Base-by-base conservation (phyloP, 306 rosid species). In the Cicer judaicum region DNA sequence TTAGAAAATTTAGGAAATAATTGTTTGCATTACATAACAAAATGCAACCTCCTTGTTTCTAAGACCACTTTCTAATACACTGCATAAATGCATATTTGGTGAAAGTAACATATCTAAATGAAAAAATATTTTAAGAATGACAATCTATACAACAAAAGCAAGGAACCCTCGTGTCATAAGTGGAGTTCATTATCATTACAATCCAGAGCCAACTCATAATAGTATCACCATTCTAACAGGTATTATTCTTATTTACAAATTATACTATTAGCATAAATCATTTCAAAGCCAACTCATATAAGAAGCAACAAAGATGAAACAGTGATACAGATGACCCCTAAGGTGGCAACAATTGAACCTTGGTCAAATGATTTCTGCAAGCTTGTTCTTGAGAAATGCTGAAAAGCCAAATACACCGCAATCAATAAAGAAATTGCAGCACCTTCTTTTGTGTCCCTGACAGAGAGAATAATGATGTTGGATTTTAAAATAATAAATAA, bases 381-480 rank as follows among this genome's bases (percentile, higher is more conserved):
- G 84, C 81, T 85, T 18, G 82, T 63, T 72, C 96, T 81, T 53
- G 98, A 84, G 91, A 94, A 92, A 89, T 94, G 99, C 82, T 90
- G 98, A 88, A 82, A 94, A 72, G 96, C 98, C 86, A 94, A 50
- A 86, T 92, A 92, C 53, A 82, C 98, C 10, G 87, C 88, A 78
- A 94, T 89, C 65, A 79, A 53, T 78, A 90, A 53, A 49, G 98
- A 84, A 82, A 92, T 21, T 18, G 88, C 79, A 29, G 88, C 89
- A 73, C 97, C 96, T 83, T 87, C 89, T 85, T 81, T 90, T 73
- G 88, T 92, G 78, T 88, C 88, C 87, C 99, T 94, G 86, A 66
- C 72, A 81, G 54, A 63, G 67, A 65, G 53, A 71, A 72, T 77
- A 74, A 70, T 67, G 57, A 78, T 10, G 42, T 29, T 29, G 36